Evolutionary conservation across 345 rosid genomes (phyloP).

Genomic region (Citrus glauca): DNA sequence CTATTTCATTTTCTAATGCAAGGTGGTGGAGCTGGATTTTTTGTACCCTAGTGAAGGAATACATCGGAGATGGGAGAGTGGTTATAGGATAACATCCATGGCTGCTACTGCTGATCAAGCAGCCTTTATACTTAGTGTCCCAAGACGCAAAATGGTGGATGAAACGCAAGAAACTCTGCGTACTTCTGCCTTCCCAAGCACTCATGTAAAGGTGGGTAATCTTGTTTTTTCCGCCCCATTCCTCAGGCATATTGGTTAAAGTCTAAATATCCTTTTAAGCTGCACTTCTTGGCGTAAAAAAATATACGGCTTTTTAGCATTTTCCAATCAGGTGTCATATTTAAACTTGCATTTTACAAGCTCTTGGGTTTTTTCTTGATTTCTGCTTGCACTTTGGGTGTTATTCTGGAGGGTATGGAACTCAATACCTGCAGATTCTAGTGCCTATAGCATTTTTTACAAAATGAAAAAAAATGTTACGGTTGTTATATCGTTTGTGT

Average conservation of each 20-base stretch:
- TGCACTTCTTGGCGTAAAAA: not conserved
- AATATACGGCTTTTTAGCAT: not conserved
- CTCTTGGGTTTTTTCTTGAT: not conserved
- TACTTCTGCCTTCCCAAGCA: constrained; percentile 93
- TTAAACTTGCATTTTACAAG: not conserved
- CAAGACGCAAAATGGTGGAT: constrained; percentile 77
- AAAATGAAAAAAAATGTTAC: not conserved
- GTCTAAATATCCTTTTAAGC: not conserved
- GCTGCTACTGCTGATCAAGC: constrained; percentile 94
- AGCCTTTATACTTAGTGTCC: constrained; percentile 82
- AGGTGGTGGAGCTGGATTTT: constrained; percentile 98
- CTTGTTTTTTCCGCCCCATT: not conserved
- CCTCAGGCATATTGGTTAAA: not conserved
- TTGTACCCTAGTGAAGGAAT: constrained; percentile 95
- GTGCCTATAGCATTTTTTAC: not conserved
- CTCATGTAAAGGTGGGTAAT: constrained; percentile 78
- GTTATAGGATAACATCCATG: constrained; percentile 89
- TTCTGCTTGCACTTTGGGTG: not conserved
- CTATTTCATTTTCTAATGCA: constrained; percentile 13
- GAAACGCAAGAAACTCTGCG: constrained; percentile 97
- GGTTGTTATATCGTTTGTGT: not conserved
- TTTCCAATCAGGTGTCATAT: not conserved
- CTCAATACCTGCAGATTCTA: not conserved
- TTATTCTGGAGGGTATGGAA: not conserved
- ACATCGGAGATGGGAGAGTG: constrained; percentile 87